Conservation (phyloP, 495 filamentous ascomycete genomes). For the Penicillium canariense region DNA sequence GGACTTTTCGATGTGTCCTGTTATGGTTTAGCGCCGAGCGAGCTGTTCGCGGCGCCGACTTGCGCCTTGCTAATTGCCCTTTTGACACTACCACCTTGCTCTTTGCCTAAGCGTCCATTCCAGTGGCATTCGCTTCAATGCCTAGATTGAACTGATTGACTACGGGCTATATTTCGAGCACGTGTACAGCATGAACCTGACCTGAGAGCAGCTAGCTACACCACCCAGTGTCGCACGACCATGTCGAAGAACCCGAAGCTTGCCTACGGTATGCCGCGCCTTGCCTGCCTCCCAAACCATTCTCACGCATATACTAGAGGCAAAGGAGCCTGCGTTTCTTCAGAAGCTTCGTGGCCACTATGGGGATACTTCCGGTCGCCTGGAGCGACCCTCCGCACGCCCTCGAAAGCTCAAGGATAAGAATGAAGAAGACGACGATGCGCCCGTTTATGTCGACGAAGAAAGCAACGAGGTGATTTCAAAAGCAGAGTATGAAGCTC, state of each 20-base stretch:
- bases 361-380: slow-evolving; percentile 36
- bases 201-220: slow-evolving; percentile 12
- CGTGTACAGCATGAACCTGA: slow-evolving; percentile 16
- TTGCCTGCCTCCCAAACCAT: neutral
- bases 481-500: slow-evolving; percentile 46
- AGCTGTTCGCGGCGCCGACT: slow-evolving; percentile 22
- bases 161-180: neutral
- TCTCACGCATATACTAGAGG: slow-evolving; percentile 27
- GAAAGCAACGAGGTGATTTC: slow-evolving; percentile 48
- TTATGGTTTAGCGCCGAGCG: slow-evolving; percentile 36
- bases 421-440: slow-evolving; percentile 44
- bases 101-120: neutral
- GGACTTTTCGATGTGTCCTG: slow-evolving; percentile 43
- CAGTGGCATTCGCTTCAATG: neutral
- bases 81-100: neutral
- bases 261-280: slow-evolving; percentile 39
- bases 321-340: slow-evolving; percentile 49
- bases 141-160: neutral
- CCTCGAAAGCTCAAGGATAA: slow-evolving; percentile 37
- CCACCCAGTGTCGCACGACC: slow-evolving; percentile 10
- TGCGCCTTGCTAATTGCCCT: neutral
- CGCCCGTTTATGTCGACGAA: slow-evolving; percentile 49
- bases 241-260: slow-evolving; percentile 52
- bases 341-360: slow-evolving; percentile 44
- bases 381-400: slow-evolving; percentile 42